Base-by-base conservation (phyloP, 139 green algal genomes). In the Eudorina sp. region DNA sequence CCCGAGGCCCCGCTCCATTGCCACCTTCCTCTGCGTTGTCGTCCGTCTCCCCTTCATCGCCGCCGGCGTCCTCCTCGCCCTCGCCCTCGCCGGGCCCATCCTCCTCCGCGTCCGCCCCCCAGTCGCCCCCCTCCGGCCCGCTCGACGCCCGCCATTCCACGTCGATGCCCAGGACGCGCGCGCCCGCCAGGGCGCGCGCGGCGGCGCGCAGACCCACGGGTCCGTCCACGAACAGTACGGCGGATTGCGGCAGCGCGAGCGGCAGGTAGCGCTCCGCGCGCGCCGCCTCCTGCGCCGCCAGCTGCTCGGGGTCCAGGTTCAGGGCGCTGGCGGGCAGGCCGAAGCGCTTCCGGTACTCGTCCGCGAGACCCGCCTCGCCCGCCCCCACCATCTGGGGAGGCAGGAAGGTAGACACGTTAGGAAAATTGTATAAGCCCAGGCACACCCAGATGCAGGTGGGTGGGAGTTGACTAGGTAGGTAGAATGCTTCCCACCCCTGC, bases 91-190 rank as follows among this genome's bases (percentile, higher is more conserved):
- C 58, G 0, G 4, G 4, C 9, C n/a, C 82, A 45, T 46, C 64
- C 83, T 60, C 51, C 31, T 58, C 34, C 51, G 1, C 9, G 53
- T 41, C 55, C 48, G 45, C 69, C 69, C 69, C 84, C 70, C 23
- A 48, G 11, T 60, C 73, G 23, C 41, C 83, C 66, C 36, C 64
- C 53, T 58, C 53, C 53, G n/a, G 70, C 53, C 58, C 53, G 53
- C 51, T 34, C 40, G 25, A 40, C 40, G 76, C 94, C 84, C 93
- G 89, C 95, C 95, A 98, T 90, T 98, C 95, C 23, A 94, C 82
- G 76, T 98, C 95, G 9, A 98, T 40, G 0, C 95, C 95, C 27
- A 98, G 9, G 31, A 94, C 74, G 1, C 78, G 31, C 19, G 90
- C 89, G 1, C 45, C 72, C 8, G 43, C 29, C 78, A 94, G 73